A percentile compares a stretch with the other conserved stretches of the same genome.
Evolutionary conservation across 768 basidiomycete genomes (phyloP).

Genomic region (Xerocomellus amylosporus): DNA sequence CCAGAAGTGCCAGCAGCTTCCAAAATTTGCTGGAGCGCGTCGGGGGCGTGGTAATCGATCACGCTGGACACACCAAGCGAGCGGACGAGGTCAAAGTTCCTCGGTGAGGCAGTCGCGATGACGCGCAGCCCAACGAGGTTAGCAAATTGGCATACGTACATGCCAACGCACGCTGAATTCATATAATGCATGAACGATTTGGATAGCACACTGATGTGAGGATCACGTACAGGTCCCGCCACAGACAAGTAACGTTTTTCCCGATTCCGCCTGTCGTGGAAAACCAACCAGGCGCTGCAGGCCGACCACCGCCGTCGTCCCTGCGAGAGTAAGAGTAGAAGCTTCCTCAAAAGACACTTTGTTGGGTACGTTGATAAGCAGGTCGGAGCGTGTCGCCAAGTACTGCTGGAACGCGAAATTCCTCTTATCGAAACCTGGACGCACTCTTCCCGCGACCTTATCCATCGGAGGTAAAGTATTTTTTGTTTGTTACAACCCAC

Average conservation of each 20-base stretch:
- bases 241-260: background rate
- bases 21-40: background rate
- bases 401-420: background rate
- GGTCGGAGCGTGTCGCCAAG: background rate
- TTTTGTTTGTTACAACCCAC: too few relatives aligned
- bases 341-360: background rate
- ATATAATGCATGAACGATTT: too few relatives aligned
- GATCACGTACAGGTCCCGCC: background rate
- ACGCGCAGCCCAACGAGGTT: background rate
- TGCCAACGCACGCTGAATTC: background rate
- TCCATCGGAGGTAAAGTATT: too few relatives aligned
- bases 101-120: background rate
- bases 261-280: background rate
- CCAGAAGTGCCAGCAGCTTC: background rate
- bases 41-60: background rate
- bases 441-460: background rate
- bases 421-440: background rate
- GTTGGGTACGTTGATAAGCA: background rate
- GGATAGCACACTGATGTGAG: too few relatives aligned
- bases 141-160: background rate
- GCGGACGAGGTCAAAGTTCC: background rate
- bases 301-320: background rate
- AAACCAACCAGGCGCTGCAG: background rate
- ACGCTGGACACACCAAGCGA: background rate
- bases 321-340: background rate